A percentile compares a stretch with the other conserved stretches of the same genome.
Conservation (phyloP, 345 rosid species). For the Combretum micranthum region DNA sequence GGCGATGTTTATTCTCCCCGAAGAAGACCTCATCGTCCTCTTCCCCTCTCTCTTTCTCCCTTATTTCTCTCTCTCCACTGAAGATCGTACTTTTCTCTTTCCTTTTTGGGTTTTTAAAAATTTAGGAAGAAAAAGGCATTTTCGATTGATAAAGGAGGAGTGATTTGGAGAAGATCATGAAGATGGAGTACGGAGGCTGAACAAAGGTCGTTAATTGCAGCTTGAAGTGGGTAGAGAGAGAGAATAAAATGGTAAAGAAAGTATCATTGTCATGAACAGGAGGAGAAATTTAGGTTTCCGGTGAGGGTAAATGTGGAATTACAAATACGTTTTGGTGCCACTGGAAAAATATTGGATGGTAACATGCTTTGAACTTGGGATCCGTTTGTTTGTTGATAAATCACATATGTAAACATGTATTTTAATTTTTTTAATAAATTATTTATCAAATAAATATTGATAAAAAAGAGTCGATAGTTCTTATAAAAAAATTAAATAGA, state of each 20-base stretch:
- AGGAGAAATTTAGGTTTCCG: constrained; percentile 13
- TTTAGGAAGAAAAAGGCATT: constrained; percentile 13
- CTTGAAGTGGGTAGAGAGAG: constrained; percentile 7
- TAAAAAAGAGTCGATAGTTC: too few species aligned
- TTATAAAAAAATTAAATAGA: too few species aligned
- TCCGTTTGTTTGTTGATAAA: too few species aligned
- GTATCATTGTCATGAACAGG: not conserved
- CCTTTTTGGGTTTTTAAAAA: constrained; percentile 2
- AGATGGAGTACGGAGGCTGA: constrained; percentile 3
- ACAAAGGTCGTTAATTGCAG: constrained; percentile 30
- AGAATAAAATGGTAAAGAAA: not conserved
- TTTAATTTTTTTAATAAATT: too few species aligned
- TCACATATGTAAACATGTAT: too few species aligned
- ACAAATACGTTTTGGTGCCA: not conserved
- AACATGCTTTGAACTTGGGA: too few species aligned
- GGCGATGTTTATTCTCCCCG: constrained; percentile 58
- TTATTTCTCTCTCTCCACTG: not conserved
- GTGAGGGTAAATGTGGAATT: constrained; percentile 22
- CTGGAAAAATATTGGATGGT: too few species aligned
- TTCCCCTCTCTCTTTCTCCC: constrained; percentile 6
- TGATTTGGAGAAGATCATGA: not conserved
- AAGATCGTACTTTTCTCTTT: not conserved
- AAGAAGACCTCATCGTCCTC: constrained; percentile 50
- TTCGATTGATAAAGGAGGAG: constrained; percentile 6
- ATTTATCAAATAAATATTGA: too few species aligned